Percentiles rank a stretch among this genome's conserved stretches.
phyloP scores from a whole-genome alignment of 2,329 filamentous ascomycete genomes.

The Hyphodiscus sp. region DNA sequence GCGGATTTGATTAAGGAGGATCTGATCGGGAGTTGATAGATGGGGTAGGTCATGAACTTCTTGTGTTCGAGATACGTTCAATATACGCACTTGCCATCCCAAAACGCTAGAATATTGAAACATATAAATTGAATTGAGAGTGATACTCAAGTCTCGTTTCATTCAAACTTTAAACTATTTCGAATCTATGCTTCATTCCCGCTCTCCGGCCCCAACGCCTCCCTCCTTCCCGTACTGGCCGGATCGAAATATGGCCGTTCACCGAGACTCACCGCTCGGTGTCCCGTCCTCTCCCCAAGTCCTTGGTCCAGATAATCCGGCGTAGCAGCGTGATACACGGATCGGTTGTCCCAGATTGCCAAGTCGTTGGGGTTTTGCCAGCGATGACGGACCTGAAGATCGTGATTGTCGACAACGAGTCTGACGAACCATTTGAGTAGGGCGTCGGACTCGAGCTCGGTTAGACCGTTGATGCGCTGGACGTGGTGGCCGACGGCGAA shows the following conservation, averaged over 20 bases:
- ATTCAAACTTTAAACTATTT: too few species aligned
- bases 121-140: too few species aligned
- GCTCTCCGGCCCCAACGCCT: conserved; percentile 22
- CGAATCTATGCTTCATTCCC: too few species aligned
- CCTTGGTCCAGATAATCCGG: conserved; percentile 41
- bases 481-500: conserved; percentile 48
- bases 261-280: conserved; percentile 43
- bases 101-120: too few species aligned
- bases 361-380: conserved; percentile 34
- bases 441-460: conserved; percentile 39
- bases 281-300: conserved; percentile 39
- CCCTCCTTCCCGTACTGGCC: conserved; percentile 37
- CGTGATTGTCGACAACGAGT: conserved; percentile 48
- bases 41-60: too few species aligned
- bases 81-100: too few species aligned
- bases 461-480: conserved; percentile 44
- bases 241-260: conserved; percentile 46
- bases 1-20: not conserved
- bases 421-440: conserved; percentile 47
- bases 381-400: conserved; percentile 41
- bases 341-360: conserved; percentile 53
- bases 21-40: not conserved
- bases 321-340: conserved; percentile 48
- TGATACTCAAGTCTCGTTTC: not conserved
- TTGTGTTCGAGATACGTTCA: too few species aligned